Base-by-base conservation (phyloP, 1,284 basidiomycete genomes). In the Prillingera fragicola region DNA sequence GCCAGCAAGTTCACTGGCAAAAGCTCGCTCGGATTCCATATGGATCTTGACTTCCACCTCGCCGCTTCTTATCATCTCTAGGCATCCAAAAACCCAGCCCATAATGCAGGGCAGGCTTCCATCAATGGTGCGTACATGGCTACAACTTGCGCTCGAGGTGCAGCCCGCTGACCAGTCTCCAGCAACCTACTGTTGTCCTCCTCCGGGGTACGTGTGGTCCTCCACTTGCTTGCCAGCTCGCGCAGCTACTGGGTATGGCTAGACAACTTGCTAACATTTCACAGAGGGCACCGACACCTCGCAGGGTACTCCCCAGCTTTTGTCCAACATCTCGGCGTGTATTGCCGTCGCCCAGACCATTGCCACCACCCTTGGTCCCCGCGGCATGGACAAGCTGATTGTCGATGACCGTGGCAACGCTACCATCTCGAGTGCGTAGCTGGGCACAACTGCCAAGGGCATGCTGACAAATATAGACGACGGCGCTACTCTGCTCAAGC, bases 361-460 rank as follows among this genome's bases (percentile, higher is more conserved):
- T 46, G 81, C 95, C 13, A 91, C 83, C 43, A 98, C 95, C 24
- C 81, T 99, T n/a, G 95, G 95, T 14, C 95, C 95, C 13, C 79
- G 95, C 51, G 95, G 95, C 51, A 97, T 97, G 92, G 94, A 97
- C 75, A 98, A 97, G 73, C 78, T 98, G 45, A 72, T 92, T 56
- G 87, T 94, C 2, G 83, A 83, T 54, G 84, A 88, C 56, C 82
- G 90, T 45, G 92, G 94, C 42, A 84, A 94, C 56, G 89, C 94
- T 14, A 92, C 95, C 73, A 98, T 98, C 67, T 96, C 92, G 22
- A 94, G 70, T 72, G 50, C 46, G 69, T 56, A 1, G 17, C 18
- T 23, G 18, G 19, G n/a, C n/a, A 5, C n/a, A 13, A 8, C 19
- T 1, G 21, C n/a, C n/a, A 26, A 4, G 3, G 3, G 13, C 8